Conservation (phyloP, 2,329 filamentous ascomycete species). For the Colletotrichum horii region DNA sequence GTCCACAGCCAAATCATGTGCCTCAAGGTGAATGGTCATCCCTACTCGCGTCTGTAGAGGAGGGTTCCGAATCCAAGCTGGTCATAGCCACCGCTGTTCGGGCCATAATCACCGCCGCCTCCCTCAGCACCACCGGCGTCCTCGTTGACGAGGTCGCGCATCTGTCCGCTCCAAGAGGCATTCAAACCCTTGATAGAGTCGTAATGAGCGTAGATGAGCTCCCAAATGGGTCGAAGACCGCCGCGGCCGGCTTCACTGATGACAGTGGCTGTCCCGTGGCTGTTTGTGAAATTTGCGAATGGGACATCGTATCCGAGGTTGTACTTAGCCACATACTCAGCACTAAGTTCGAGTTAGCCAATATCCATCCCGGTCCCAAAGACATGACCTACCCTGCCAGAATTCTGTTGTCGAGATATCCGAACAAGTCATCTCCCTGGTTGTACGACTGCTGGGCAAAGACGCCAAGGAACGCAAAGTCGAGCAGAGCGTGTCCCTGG, state of each 20-base stretch:
- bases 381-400: conserved; percentile 33
- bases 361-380: not conserved
- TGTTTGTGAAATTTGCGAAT: conserved; percentile 43
- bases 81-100: conserved; percentile 46
- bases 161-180: conserved; percentile 39
- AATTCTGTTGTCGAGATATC: conserved; percentile 34
- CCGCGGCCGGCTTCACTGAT: conserved; percentile 37
- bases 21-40: not conserved
- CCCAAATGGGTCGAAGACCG: conserved; percentile 39
- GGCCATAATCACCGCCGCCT: conserved; percentile 47
- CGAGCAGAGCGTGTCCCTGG: conserved; percentile 48
- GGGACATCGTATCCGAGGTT: conserved; percentile 47
- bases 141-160: conserved; percentile 40
- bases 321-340: conserved; percentile 45
- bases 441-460: conserved; percentile 47
- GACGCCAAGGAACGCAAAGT: conserved; percentile 41
- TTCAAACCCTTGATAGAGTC: conserved; percentile 38
- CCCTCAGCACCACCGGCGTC: conserved; percentile 42
- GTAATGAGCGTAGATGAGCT: conserved; percentile 46
- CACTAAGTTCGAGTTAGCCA: conserved; percentile 22
- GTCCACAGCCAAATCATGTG: not conserved
- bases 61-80: conserved; percentile 36
- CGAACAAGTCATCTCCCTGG: conserved; percentile 46
- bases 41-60: conserved; percentile 23
- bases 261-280: conserved; percentile 37